Evolutionary conservation across 2,329 filamentous ascomycete genomes (phyloP), one percentile per base, ranked within the genome.

Genomic region (Aspergillus sp.): DNA sequence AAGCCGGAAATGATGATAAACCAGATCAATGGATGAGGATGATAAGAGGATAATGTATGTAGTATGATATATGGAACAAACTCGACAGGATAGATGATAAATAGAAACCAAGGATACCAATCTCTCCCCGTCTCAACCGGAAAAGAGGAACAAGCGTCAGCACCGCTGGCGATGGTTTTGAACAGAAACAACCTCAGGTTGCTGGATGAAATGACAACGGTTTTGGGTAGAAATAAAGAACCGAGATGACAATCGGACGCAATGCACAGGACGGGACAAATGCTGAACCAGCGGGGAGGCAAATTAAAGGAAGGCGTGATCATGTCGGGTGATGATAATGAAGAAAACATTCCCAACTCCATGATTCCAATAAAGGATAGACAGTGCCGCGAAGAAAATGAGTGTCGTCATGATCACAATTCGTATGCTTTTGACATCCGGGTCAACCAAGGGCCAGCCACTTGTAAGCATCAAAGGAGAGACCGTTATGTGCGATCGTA

Each of bases 391-490:
- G 48, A 62, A 52, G 21, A 59, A 58, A 69, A 67, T 59, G 67
- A 69, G 61, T 51, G 65, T 68, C 63, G 62, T 68, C 61, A 62
- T 68, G 59, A 66, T 64, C 62, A 64, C 64, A 62, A 61, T 64
- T 69, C 67, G 60, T 69, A 65, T 66, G 66, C 64, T 67, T 67
- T 68, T 69, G 67, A 69, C 67, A 65, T 64, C 66, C 67, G 54
- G 67, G 67, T 68, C 67, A 69, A 68, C 57, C 65, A 66, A 63
- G 65, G 67, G 60, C 67, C 67, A 67, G 67, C 67, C 67, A 65
- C 62, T 67, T 63, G 66, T 65, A 67, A 66, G 61, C 62, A 62
- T 67, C 59, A 63, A 62, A 66, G 64, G 62, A 64, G 54, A 60
- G 65, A 63, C 62, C 63, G 64, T 69, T 61, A 63, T 44, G 62